Conservation (phyloP, 306 rosid genomes). For the Vigna angularis region DNA sequence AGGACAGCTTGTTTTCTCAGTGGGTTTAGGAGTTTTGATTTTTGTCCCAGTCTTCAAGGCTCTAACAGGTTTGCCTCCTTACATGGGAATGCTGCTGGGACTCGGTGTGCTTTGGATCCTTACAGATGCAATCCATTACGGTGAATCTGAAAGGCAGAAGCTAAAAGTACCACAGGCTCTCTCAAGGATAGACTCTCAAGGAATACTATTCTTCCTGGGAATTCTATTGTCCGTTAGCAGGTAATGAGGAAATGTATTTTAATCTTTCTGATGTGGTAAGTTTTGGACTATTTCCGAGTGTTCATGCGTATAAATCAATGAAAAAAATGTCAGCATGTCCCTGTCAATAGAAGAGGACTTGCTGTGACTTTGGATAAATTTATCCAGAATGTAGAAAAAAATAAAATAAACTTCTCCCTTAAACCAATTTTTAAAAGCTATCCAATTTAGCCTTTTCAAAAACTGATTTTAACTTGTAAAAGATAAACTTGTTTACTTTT, state of each 20-base stretch:
- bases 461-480: neutral
- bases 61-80: slow-evolving; percentile 94
- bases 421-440: neutral
- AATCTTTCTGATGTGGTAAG: neutral
- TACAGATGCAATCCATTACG: slow-evolving; percentile 96
- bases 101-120: slow-evolving; percentile 97
- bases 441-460: neutral
- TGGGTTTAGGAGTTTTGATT: slow-evolving; percentile 87
- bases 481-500: too few relatives aligned
- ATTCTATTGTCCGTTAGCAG: slow-evolving; percentile 94
- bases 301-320: slow-evolving; percentile 2
- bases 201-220: slow-evolving; percentile 91
- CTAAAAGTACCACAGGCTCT: slow-evolving; percentile 95
- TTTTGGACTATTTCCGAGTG: slow-evolving; percentile 3
- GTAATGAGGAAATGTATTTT: slow-evolving; percentile 46
- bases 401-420: neutral
- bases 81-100: slow-evolving; percentile 92
- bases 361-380: neutral
- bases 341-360: slow-evolving; percentile 4
- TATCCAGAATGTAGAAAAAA: too few relatives aligned
- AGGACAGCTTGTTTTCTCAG: slow-evolving; percentile 85
- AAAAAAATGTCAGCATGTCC: slow-evolving; percentile 11
- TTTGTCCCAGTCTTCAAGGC: slow-evolving; percentile 93
- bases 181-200: slow-evolving; percentile 95
- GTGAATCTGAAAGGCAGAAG: slow-evolving; percentile 91